A percentile compares a stretch with the other conserved stretches of the same genome.
phyloP scores from a whole-genome alignment of 1,139 yeast species.

The Williopsis jadinii region DNA sequence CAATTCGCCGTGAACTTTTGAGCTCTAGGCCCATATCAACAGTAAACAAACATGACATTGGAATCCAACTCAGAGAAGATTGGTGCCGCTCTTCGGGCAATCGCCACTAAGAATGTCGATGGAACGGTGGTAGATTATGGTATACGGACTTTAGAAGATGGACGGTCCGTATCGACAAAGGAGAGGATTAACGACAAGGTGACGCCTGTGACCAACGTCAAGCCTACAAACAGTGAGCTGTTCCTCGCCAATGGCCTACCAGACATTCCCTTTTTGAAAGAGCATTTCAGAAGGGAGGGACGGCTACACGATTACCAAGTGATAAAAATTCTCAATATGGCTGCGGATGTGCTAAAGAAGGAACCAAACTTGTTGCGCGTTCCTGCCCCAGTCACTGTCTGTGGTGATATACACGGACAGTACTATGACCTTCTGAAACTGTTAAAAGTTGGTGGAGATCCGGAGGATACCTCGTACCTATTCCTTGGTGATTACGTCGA shows the following conservation, averaged over 20 bases:
- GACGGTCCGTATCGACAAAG: slow-evolving; percentile 26
- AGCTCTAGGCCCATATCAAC: slow-evolving; percentile 22
- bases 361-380: slow-evolving; percentile 81
- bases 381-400: slow-evolving; percentile 91
- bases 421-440: slow-evolving; percentile 84
- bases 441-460: slow-evolving; percentile 93
- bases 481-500: slow-evolving; percentile 96
- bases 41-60: slow-evolving; percentile 13
- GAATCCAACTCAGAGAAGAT: slow-evolving; percentile 49
- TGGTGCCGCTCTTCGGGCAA: slow-evolving; percentile 71
- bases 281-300: slow-evolving; percentile 79
- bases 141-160: background rate
- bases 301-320: slow-evolving; percentile 71
- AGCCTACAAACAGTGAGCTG: slow-evolving; percentile 64
- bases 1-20: too few relatives aligned
- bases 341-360: slow-evolving; percentile 55
- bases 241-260: slow-evolving; percentile 64
- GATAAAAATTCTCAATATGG: slow-evolving; percentile 54
- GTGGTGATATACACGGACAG: slow-evolving; percentile 94
- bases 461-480: slow-evolving; percentile 65
- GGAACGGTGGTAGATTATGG: slow-evolving; percentile 2
- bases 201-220: slow-evolving; percentile 58
- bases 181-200: slow-evolving; percentile 56
- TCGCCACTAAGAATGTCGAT: slow-evolving; percentile 36
- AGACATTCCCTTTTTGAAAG: slow-evolving; percentile 58